Conservation (phyloP, 2,329 filamentous ascomycete genomes). For the Aspergillus ruber region DNA sequence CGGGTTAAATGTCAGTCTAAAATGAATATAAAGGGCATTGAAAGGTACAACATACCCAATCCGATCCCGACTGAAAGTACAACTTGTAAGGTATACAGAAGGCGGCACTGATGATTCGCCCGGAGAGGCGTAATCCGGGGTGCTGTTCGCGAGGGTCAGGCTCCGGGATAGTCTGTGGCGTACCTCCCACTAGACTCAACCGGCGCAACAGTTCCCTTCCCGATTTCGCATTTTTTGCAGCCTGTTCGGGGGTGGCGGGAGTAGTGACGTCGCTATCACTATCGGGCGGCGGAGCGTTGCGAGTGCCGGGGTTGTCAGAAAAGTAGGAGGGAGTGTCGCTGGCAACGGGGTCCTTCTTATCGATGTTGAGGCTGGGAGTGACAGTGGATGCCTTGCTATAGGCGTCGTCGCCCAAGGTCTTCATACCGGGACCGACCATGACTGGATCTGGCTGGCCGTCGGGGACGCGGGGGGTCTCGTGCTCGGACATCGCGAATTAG, state of each 20-base stretch:
- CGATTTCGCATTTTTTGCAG: conserved; percentile 39
- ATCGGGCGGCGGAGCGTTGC: conserved; percentile 10
- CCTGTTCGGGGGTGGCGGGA: conserved; percentile 34
- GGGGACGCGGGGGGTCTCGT: conserved; percentile 19
- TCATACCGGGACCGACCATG: conserved; percentile 22
- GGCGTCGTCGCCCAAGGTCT: conserved; percentile 19
- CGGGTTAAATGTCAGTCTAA: conserved; percentile 2
- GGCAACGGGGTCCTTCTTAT: conserved; percentile 12
- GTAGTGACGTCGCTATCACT: conserved; percentile 2
- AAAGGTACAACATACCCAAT: conserved; percentile 45
- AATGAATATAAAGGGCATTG: neutral
- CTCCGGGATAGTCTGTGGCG: conserved; percentile 38
- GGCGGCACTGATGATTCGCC: conserved; percentile 57
- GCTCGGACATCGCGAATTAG: conserved; percentile 18
- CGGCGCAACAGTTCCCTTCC: conserved; percentile 48
- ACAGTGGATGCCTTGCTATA: conserved; percentile 23
- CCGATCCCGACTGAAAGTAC: conserved; percentile 44
- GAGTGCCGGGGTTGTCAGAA: conserved; percentile 17
- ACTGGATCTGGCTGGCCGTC: conserved; percentile 25
- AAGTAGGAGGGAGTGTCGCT: conserved; percentile 25
- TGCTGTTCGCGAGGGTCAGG: conserved; percentile 51
- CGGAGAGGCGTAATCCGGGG: conserved; percentile 53
- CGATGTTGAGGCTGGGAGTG: conserved; percentile 20
- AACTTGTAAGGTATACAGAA: conserved; percentile 59
- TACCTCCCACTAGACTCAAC: conserved; percentile 41